Percentiles rank a stretch among this genome's conserved stretches.
phyloP scores from a whole-genome alignment of 345 rosid genomes.

The Linum usitatissimum region DNA sequence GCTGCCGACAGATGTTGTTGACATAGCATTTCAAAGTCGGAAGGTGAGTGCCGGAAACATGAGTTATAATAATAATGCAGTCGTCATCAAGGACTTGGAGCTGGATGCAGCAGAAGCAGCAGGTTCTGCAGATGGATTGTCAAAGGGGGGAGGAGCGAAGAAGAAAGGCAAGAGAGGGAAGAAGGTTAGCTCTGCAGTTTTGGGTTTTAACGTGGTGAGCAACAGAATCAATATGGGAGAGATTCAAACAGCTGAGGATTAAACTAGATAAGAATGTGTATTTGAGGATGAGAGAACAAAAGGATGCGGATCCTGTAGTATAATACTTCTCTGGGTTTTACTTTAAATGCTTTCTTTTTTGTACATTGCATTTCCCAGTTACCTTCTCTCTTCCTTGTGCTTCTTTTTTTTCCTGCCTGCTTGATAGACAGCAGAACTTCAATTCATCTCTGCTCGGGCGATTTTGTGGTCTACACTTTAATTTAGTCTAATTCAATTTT shows the following conservation, averaged over 20 bases:
- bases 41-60: slow-evolving; percentile 33
- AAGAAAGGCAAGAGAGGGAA: slow-evolving; percentile 82
- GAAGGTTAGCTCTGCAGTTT: slow-evolving; percentile 64
- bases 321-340: slow-evolving; percentile 20
- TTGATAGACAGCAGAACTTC: slow-evolving; percentile 18
- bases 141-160: slow-evolving; percentile 69
- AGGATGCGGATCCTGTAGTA: slow-evolving; percentile 19
- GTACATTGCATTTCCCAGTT: slow-evolving; percentile 23
- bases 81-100: slow-evolving; percentile 10
- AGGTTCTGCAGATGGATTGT: slow-evolving; percentile 25
- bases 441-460: slow-evolving; percentile 28
- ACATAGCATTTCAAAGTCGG: slow-evolving; percentile 66
- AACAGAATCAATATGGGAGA: slow-evolving; percentile 99
- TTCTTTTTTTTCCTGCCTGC: background rate
- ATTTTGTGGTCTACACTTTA: slow-evolving; percentile 27
- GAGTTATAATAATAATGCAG: slow-evolving; percentile 28
- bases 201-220: slow-evolving; percentile 93
- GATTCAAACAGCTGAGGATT: slow-evolving; percentile 80
- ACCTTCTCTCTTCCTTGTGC: slow-evolving; percentile 6
- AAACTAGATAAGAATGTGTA: slow-evolving; percentile 1
- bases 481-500: too few relatives aligned
- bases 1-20: slow-evolving; percentile 72
- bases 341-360: background rate
- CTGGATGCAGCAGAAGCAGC: slow-evolving; percentile 6
- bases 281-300: background rate